phyloP scores from a whole-genome alignment of 1,284 basidiomycete species.

The Puccinia polysora region DNA sequence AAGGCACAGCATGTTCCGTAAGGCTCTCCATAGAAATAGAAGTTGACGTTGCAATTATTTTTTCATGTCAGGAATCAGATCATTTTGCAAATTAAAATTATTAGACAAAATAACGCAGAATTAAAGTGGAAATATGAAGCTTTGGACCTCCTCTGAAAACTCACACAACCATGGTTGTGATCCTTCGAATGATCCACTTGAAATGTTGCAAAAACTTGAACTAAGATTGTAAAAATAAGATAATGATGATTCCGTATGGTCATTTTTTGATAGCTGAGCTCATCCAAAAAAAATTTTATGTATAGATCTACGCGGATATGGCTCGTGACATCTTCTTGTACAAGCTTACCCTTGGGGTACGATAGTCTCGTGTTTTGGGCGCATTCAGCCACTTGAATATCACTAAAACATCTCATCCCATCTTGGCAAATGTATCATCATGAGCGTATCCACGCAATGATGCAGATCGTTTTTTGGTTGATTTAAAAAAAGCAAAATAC shows the following conservation, averaged over 20 bases:
- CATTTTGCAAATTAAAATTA: neutral
- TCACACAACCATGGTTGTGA: slow-evolving; percentile 35
- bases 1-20: slow-evolving; percentile 37
- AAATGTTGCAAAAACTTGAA: slow-evolving; percentile 32
- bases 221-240: neutral
- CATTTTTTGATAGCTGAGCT: neutral
- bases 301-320: neutral
- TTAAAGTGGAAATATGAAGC: too few relatives aligned
- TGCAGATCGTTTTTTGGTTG: too few relatives aligned
- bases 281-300: too few relatives aligned
- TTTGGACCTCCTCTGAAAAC: neutral
- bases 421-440: neutral
- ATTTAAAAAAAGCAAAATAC: too few relatives aligned
- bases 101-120: too few relatives aligned
- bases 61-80: neutral
- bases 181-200: slow-evolving; percentile 30
- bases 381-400: slow-evolving; percentile 39
- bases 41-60: neutral
- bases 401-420: neutral
- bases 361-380: slow-evolving; percentile 25
- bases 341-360: slow-evolving; percentile 23
- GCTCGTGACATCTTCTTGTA: neutral
- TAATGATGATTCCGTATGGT: neutral
- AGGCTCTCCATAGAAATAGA: slow-evolving; percentile 7
- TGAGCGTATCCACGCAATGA: too few relatives aligned